Base-by-base conservation (phyloP, 2,329 filamentous ascomycete species). In the Trichoderma oligosporum region DNA sequence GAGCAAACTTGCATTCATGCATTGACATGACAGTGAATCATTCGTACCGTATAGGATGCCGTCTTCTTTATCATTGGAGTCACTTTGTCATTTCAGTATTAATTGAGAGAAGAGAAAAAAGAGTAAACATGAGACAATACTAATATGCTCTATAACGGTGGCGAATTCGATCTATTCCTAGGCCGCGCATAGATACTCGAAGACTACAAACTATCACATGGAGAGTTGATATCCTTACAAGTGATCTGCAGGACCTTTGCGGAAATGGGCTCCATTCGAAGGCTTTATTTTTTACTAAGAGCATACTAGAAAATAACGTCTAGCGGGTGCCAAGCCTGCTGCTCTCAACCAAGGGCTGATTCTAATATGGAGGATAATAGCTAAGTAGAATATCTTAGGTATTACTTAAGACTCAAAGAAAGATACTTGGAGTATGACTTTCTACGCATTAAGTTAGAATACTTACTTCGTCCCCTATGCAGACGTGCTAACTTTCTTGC, bases 231-330 rank as follows among this genome's bases (percentile, higher is more conserved):
- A 48, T n/a, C n/a, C n/a, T n/a, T n/a, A n/a, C n/a, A n/a, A 48
- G 31, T 35, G 46, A 48, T 48, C 46, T 48, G 7, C 46, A 48
- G 46, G 46, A 48, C 31, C 46, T 11, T n/a, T 29, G n/a, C 29
- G 7, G 24, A 45, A 45, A 29, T 45, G n/a, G 18, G 41, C 25
- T n/a, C 41, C 9, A 7, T 14, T 4, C 22, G 14, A n/a, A 4
- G 25, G 5, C 33, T 31, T 16, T 24, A 4, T 33, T 18, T 9
- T n/a, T 20, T 20, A 24, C 14, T 0, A 48, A 25, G n/a, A n/a
- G n/a, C 16, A 45, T 45, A 12, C 35, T 29, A 36, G 46, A 22
- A 36, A 25, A 25, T 24, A 16, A 36, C 18, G 18, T n/a, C 31
- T 16, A 36, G 20, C 12, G 31, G 16, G 31, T 14, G 14, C 14